Evolutionary conservation across 2,329 filamentous ascomycete genomes (phyloP), one percentile per base, ranked within the genome.

Genomic region (Apiospora rasikravindrae): DNA sequence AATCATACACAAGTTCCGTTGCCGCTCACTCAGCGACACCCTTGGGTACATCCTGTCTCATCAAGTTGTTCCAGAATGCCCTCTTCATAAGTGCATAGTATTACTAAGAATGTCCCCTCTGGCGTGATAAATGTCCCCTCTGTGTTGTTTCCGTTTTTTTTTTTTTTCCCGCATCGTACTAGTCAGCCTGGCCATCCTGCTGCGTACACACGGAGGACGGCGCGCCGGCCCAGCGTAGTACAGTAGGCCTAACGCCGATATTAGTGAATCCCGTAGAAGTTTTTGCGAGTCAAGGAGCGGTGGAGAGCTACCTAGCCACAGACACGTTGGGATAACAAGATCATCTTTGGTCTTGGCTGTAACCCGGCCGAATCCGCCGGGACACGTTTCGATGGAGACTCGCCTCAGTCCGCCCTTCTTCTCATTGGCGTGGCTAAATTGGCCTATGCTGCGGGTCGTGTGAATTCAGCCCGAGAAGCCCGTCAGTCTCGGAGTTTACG

Each of bases 401-500:
- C 13, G 29, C 29, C 53, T 53, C 49, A 10, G 40, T 42, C 40
- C 40, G 40, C 13, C 19, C 44, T 19, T 64, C 40, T 29, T 68
- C 24, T 68, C n/a, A 68, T 68, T 68, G 66, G 66, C 44, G 66
- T 47, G 66, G 66, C 24, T 68, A 68, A 68, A 68, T 29, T 10
- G n/a, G n/a, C 29, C 14, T n/a, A 26, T 40, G 40, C 45, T 45
- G 66, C 66, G 44, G 44, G 66, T 68, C 66, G 66, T 37, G 66
- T 33, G 66, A 68, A 47, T 68, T 68, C 66, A 29, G n/a, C 40
- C 66, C 66, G 66, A 68, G 33, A 64, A 64, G 57, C 57, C 57
- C 57, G 57, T 40, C 19, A 40, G 33, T 64, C 57, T 64, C 57
- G 57, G 57, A 64, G 57, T 64, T 64, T 64, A 40, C 57, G 57